Percentiles rank a stretch among this genome's conserved stretches.
Conservation (phyloP, 179 eudicot genomes). For the Camellia oleifera region DNA sequence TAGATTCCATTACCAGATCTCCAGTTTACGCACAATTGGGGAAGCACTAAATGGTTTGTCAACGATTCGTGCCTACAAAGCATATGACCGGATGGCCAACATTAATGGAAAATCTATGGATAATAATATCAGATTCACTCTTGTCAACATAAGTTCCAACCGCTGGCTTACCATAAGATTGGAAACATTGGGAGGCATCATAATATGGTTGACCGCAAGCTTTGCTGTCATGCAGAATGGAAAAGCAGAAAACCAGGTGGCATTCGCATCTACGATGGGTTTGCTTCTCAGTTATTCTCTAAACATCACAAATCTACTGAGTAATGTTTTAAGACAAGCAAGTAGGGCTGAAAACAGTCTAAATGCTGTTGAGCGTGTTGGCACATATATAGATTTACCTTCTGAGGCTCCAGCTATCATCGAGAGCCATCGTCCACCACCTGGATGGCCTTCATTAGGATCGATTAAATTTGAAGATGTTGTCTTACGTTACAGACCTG, state of each 20-base stretch:
- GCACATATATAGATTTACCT: constrained; percentile 53
- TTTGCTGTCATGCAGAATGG: constrained; percentile 65
- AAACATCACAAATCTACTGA: constrained; percentile 56
- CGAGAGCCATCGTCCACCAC: constrained; percentile 41
- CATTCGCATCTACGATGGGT: constrained; percentile 60
- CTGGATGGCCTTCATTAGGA: constrained; percentile 53
- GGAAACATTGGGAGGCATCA: constrained; percentile 63
- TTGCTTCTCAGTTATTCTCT: constrained; percentile 55
- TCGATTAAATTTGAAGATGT: constrained; percentile 44
- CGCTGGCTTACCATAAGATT: constrained; percentile 68
- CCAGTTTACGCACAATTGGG: constrained; percentile 72
- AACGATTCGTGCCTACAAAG: constrained; percentile 68
- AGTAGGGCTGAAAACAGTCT: constrained; percentile 55
- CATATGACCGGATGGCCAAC: constrained; percentile 55
- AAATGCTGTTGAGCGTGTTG: constrained; percentile 55
- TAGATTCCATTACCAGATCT: constrained; percentile 68
- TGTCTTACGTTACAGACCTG: constrained; percentile 42
- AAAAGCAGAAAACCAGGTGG: constrained; percentile 42
- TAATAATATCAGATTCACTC: constrained; percentile 60
- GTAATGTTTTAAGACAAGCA: constrained; percentile 49
- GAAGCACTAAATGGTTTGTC: constrained; percentile 71
- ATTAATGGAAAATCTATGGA: constrained; percentile 69
- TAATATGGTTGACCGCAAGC: constrained; percentile 73
- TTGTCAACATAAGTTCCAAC: constrained; percentile 49
- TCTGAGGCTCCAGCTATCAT: constrained; percentile 45